Evolutionary conservation across 768 basidiomycete genomes (phyloP), one percentile per base, ranked within the genome.

Genomic region (Phylloporus rhodoxanthus): DNA sequence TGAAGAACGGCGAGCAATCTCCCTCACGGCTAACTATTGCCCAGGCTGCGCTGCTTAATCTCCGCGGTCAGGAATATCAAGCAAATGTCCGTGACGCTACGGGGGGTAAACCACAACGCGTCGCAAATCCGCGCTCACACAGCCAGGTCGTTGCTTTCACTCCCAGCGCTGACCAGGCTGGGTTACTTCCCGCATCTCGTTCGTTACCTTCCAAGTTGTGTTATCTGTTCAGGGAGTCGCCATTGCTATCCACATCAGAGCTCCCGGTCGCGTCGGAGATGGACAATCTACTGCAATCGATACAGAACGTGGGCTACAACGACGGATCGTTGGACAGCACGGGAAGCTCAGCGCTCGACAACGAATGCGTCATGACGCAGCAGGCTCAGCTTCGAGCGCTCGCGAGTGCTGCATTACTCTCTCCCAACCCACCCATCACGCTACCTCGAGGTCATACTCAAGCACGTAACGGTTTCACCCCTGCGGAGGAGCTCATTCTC

Each of bases 1-100:
- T 68, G 11, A 80, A 78, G 53, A 85, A 81, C 43, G 84, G 74
- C 4, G 87, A 85, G 19, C 71, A 73, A 36, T 79, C 83, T 8
- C 80, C 84, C 4, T 75, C 76, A 10, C 75, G 82, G 15, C 67
- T 90, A 25, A 86, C 86, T 6, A 87, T 90, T 55, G 87, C 87
- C 0, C 85, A 87, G 57, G 87, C 87, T 5, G 78, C 87, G 1
- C 65, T 90, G 20, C 76, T 90, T 47, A 90, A 87, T 59, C 74
- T 88, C 37, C 83, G 78, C 47, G 87, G 87, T 6, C 79, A 83
- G 46, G 82, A 86, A 19, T 61, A 60, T 49, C 72, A 68, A 58
- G 15, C 47, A 39, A 52, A 48, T 19, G 21, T 34, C 19, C 50
- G 47, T 26, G 49, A 54, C 26, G 21, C 25, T 2, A 32, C 50